Evolutionary conservation across 192 early-diverging fungal species (phyloP).

Genomic region (Backusella macrospora): DNA sequence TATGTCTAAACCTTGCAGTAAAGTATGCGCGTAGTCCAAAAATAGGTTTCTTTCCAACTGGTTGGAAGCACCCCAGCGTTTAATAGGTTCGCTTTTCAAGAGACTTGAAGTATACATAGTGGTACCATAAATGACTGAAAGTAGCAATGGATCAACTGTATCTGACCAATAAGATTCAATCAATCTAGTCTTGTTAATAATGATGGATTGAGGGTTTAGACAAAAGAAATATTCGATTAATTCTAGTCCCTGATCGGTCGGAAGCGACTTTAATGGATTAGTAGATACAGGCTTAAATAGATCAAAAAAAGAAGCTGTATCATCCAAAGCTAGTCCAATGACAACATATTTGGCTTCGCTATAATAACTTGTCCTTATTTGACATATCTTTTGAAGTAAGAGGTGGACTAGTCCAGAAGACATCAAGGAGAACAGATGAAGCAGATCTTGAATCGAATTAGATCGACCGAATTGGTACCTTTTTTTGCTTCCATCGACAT

Average conservation of each 20-base stretch:
- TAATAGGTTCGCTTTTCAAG: conserved; percentile 13
- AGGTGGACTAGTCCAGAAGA: background rate
- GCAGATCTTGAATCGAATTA: background rate
- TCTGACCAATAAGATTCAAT: conserved; percentile 36
- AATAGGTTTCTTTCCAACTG: conserved; percentile 19
- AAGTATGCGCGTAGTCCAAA: conserved; percentile 27
- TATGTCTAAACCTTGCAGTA: conserved; percentile 8
- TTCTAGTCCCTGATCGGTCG: conserved; percentile 21
- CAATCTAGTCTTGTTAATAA: conserved; percentile 34
- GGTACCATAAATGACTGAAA: conserved; percentile 28
- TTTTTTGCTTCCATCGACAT: background rate
- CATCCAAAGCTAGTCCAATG: background rate
- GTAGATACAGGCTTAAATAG: background rate
- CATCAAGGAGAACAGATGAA: background rate
- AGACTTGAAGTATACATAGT: conserved; percentile 16
- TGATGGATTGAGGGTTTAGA: conserved; percentile 20
- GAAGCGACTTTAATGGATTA: conserved; percentile 22
- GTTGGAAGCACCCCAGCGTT: conserved; percentile 16
- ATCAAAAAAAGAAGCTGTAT: background rate
- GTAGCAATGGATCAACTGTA: conserved; percentile 26
- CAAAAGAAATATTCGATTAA: conserved; percentile 34
- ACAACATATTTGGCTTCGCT: background rate
- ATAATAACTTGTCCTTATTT: conserved; percentile 1
- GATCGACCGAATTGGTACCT: background rate
- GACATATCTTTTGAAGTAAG: background rate